phyloP scores from a whole-genome alignment of 257 asterid genomes.

The Nicotiana otophora region DNA sequence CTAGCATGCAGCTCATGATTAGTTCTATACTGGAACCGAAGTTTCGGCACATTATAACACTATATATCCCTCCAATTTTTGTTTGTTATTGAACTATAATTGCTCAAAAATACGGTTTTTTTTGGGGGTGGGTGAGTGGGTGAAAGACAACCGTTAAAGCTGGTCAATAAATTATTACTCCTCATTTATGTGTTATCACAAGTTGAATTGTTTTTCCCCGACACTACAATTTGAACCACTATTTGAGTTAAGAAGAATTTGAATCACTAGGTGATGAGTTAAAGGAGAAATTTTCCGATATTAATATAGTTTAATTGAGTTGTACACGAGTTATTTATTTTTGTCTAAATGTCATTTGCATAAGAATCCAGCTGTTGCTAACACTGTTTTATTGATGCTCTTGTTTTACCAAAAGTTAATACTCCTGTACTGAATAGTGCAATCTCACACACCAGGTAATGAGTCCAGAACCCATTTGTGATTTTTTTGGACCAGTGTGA shows the following conservation, averaged over 20 bases:
- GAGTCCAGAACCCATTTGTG: too few species aligned
- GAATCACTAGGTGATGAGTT: background rate
- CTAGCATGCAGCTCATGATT: constrained; percentile 4
- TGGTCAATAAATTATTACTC: background rate
- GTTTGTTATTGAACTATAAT: constrained; percentile 8
- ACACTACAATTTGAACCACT: background rate
- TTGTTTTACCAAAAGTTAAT: constrained; percentile 17
- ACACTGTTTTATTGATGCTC: constrained; percentile 37
- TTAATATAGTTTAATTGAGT: background rate
- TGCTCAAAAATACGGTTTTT: background rate
- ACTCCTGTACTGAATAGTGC: too few species aligned
- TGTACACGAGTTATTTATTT: background rate
- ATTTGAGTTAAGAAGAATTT: background rate
- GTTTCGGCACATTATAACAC: background rate
- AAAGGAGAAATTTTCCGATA: background rate
- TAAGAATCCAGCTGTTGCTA: constrained; percentile 33
- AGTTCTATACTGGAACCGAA: background rate
- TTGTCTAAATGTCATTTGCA: constrained; percentile 30
- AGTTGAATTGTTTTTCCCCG: background rate
- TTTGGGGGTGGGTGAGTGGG: too few species aligned
- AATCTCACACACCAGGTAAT: background rate
- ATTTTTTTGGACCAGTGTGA: too few species aligned
- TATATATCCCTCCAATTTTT: background rate
- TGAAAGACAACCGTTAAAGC: background rate
- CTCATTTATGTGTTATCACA: background rate